These are phyloP conservation scores for Eremothecium coryli DNA, from an alignment of 1,139 yeast species.

Conservation along the genomic window DNA sequence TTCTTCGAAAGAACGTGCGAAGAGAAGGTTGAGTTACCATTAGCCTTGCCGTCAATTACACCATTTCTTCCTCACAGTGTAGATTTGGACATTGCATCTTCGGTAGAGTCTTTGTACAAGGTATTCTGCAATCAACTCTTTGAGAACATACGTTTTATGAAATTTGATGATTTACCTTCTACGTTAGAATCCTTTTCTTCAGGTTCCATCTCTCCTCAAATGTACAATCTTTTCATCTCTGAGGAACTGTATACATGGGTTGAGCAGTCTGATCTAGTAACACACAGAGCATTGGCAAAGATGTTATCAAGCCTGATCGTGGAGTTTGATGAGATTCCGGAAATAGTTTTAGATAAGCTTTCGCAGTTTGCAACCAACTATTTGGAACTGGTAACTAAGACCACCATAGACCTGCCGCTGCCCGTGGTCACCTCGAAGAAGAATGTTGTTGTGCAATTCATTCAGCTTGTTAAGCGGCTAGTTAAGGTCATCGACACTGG, in stretches of 20 bases:
- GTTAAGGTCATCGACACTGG: constrained; percentile 55
- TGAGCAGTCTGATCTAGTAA: constrained; percentile 50
- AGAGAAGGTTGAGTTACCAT: constrained; percentile 22
- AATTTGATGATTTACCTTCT: constrained; percentile 49
- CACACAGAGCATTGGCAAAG: constrained; percentile 53
- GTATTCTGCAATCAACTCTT: constrained; percentile 55
- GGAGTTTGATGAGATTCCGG: constrained; percentile 44
- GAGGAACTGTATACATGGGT: constrained; percentile 55
- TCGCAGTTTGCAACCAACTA: constrained; percentile 39
- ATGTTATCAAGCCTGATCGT: constrained; percentile 60
- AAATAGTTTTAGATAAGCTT: constrained; percentile 43
- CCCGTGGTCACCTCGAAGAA: constrained; percentile 45
- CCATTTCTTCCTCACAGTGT: constrained; percentile 41
- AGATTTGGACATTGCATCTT: constrained; percentile 53
- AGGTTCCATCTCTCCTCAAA: constrained; percentile 56
- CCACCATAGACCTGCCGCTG: constrained; percentile 42
- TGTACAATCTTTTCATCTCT: constrained; percentile 47
- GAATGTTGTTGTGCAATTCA: constrained; percentile 48
- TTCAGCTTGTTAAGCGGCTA: constrained; percentile 47
- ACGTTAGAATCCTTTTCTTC: constrained; percentile 45
- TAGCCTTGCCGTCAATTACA: constrained; percentile 45
- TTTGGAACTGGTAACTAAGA: constrained; percentile 34
- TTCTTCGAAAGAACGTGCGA: constrained; percentile 28
- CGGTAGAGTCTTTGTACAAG: constrained; percentile 51
- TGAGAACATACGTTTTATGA: constrained; percentile 61